Evolutionary conservation across 1,284 basidiomycete genomes (phyloP).

Genomic region (Ustilago tritici): DNA sequence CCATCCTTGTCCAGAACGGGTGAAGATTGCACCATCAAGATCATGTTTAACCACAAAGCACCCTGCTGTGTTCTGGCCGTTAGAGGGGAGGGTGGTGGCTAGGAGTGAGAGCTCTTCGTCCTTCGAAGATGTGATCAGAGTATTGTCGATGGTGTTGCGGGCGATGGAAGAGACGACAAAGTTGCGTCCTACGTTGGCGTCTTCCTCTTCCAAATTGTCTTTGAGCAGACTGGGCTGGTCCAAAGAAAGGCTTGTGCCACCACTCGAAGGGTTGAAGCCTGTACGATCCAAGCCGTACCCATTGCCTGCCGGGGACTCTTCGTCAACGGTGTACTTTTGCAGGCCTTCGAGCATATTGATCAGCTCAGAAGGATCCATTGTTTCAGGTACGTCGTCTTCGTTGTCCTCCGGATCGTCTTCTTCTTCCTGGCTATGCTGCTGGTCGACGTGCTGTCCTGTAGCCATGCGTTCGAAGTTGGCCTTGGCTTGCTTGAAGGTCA

Average conservation of each 20-base stretch:
- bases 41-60: conserved; percentile 78
- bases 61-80: not conserved
- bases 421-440: conserved; percentile 16
- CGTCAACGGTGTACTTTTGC: conserved; percentile 82
- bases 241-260: conserved; percentile 22
- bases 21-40: conserved; percentile 84
- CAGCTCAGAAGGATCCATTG: conserved; percentile 85
- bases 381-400: conserved; percentile 84
- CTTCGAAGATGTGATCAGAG: not conserved
- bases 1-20: conserved; percentile 73
- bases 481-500: conserved; percentile 39
- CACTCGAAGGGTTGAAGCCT: conserved; percentile 8
- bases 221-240: conserved; percentile 77
- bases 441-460: conserved; percentile 5
- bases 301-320: conserved; percentile 73
- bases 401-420: conserved; percentile 60
- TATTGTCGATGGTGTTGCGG: not conserved
- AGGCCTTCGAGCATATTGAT: conserved; percentile 81
- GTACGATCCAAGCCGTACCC: conserved; percentile 65
- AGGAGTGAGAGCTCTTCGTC: conserved; percentile 10
- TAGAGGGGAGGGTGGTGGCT: conserved; percentile 15
- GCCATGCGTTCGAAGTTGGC: conserved; percentile 13
- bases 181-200: conserved; percentile 77
- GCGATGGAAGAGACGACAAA: conserved; percentile 74
- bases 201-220: conserved; percentile 86